Conservation (phyloP, 371 early-diverging fungal species). For the Zopfochytrium polystomum region DNA sequence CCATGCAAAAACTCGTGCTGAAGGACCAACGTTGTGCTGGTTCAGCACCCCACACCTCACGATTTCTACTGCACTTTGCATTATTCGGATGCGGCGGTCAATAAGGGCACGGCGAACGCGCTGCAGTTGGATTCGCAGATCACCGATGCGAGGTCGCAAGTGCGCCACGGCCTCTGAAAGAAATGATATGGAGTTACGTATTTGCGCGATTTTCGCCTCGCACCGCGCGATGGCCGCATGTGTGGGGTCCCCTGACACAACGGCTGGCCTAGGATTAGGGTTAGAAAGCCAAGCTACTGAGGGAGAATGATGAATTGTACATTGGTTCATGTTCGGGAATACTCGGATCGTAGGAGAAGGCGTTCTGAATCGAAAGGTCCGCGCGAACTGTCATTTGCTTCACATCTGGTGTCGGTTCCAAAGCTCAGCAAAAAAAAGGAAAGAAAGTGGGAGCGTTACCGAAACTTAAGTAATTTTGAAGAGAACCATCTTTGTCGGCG, state of each 20-base stretch:
- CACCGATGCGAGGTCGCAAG: neutral
- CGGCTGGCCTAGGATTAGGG: too few species aligned
- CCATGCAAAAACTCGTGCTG: neutral
- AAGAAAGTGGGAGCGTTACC: too few species aligned
- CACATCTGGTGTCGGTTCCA: constrained; percentile 14
- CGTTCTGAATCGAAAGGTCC: constrained; percentile 26
- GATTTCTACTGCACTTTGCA: neutral
- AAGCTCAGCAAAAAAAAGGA: too few species aligned
- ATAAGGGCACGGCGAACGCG: neutral
- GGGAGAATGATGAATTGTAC: too few species aligned
- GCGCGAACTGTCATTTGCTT: constrained; percentile 23
- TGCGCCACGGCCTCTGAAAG: neutral
- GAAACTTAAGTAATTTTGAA: constrained; percentile 21
- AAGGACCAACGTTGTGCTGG: neutral
- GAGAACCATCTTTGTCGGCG: constrained; percentile 23
- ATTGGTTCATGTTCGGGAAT: constrained; percentile 22
- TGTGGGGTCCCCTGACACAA: neutral
- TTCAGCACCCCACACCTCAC: neutral
- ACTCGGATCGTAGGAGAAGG: constrained; percentile 22
- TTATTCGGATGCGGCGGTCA: neutral
- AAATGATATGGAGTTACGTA: neutral
- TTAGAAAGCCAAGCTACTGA: too few species aligned
- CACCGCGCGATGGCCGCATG: neutral
- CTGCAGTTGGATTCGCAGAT: neutral
- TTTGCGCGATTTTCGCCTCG: neutral